These are phyloP conservation scores for Phanerochaete sordida DNA, from an alignment of 768 basidiomycete species.

Conservation along the genomic window DNA sequence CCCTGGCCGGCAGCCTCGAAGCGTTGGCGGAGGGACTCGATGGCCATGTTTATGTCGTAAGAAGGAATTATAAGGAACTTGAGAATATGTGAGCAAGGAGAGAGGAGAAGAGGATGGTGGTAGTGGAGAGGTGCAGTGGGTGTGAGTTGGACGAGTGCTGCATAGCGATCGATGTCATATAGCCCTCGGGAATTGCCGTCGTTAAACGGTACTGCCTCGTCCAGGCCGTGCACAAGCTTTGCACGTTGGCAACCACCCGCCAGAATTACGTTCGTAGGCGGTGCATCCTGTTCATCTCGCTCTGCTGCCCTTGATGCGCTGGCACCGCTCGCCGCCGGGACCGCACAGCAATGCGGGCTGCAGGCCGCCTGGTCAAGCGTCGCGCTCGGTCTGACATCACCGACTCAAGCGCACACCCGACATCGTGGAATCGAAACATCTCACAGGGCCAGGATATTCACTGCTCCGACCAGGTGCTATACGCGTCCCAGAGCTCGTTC, in stretches of 20 bases:
- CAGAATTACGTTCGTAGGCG: neutral
- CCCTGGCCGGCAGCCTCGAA: slow-evolving; percentile 82
- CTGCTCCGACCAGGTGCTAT: too few species aligned
- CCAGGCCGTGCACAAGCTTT: neutral
- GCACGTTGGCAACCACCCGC: neutral
- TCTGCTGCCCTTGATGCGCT: neutral
- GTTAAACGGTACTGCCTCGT: slow-evolving; percentile 7
- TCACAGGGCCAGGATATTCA: too few species aligned
- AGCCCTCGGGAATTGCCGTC: slow-evolving; percentile 7
- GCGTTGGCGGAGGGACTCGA: slow-evolving; percentile 52
- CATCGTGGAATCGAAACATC: too few species aligned
- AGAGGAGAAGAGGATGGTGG: neutral
- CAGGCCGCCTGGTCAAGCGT: neutral
- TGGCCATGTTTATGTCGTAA: slow-evolving; percentile 40
- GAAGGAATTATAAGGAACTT: neutral
- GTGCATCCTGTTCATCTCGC: neutral
- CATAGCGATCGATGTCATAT: slow-evolving; percentile 2
- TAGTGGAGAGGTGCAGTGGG: slow-evolving; percentile 1
- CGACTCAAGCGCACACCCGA: too few species aligned
- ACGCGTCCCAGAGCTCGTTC: too few species aligned
- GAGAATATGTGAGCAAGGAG: neutral
- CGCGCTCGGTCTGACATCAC: neutral
- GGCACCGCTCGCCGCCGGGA: too few species aligned
- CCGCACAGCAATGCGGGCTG: neutral
- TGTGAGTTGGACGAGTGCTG: neutral